phyloP scores from a whole-genome alignment of 2,329 filamentous ascomycete genomes.

The Penicillium griseofulvum region DNA sequence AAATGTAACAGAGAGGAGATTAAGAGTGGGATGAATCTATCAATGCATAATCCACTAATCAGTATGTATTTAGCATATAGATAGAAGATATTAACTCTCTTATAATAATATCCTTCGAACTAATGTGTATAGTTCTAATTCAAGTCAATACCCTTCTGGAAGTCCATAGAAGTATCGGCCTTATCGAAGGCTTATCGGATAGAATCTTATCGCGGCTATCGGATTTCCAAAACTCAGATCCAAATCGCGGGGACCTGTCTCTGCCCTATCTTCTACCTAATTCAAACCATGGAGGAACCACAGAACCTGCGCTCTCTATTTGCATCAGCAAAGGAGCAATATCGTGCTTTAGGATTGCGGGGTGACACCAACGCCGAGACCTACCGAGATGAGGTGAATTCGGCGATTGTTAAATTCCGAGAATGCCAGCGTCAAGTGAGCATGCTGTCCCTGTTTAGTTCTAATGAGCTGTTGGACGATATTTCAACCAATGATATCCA shows the following conservation, averaged over 20 bases:
- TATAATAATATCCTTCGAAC: too few species aligned
- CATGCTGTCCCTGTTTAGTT: slow-evolving; percentile 77
- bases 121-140: not conserved
- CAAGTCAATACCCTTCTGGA: not conserved
- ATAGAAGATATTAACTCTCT: not conserved
- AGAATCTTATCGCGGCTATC: slow-evolving; percentile 5
- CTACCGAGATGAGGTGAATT: slow-evolving; percentile 66
- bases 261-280: not conserved
- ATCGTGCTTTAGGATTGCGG: slow-evolving; percentile 59
- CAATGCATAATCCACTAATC: not conserved
- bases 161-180: not conserved
- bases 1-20: not conserved
- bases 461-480: slow-evolving; percentile 87
- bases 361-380: slow-evolving; percentile 62
- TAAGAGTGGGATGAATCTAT: not conserved
- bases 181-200: not conserved
- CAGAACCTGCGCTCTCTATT: slow-evolving; percentile 58
- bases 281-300: slow-evolving; percentile 42
- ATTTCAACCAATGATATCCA: slow-evolving; percentile 79
- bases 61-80: not conserved
- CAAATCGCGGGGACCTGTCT: slow-evolving; percentile 18
- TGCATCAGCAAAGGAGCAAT: slow-evolving; percentile 54
- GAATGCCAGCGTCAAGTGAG: slow-evolving; percentile 68
- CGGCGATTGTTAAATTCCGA: slow-evolving; percentile 68
- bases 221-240: slow-evolving; percentile 24